Evolutionary conservation across 1,284 basidiomycete species (phyloP).

Genomic region (Pyrrhoderma noxium): DNA sequence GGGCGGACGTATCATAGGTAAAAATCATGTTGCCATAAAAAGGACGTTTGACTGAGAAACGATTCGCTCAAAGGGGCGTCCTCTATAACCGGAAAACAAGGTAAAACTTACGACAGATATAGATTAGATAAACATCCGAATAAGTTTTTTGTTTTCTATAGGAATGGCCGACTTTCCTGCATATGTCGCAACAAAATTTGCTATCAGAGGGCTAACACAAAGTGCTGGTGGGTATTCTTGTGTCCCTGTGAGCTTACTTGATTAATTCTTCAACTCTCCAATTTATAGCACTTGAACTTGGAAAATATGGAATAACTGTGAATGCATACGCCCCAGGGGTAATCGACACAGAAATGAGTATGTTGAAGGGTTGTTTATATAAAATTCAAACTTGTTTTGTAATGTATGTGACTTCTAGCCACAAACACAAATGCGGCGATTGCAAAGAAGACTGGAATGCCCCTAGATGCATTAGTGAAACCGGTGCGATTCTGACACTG

Average conservation of each 20-base stretch:
- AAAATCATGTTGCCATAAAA: no score
- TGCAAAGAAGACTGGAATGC: neutral
- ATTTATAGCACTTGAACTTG: constrained; percentile 17
- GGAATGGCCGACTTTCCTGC: constrained; percentile 1
- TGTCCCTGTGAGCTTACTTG: neutral
- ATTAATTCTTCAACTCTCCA: neutral
- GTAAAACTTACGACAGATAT: neutral
- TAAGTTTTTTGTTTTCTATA: neutral
- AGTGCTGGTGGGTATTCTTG: constrained; percentile 5
- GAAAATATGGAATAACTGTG: constrained; percentile 23
- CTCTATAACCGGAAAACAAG: constrained; percentile 10
- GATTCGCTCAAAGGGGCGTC: neutral
- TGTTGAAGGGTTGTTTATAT: neutral
- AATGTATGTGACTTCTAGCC: neutral
- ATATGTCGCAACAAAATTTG: constrained; percentile 14
- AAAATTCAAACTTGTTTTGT: neutral
- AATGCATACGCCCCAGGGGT: constrained; percentile 25
- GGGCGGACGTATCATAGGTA: constrained; percentile 17
- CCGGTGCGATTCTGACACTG: no score
- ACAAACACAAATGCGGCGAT: neutral
- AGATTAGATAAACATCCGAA: neutral
- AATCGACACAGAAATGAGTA: constrained; percentile 8
- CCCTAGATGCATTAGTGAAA: neutral
- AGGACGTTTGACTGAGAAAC: no score
- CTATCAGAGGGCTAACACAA: constrained; percentile 13